Evolutionary conservation across 2,329 filamentous ascomycete genomes (phyloP).

Genomic region (Ascochyta rabiei): DNA sequence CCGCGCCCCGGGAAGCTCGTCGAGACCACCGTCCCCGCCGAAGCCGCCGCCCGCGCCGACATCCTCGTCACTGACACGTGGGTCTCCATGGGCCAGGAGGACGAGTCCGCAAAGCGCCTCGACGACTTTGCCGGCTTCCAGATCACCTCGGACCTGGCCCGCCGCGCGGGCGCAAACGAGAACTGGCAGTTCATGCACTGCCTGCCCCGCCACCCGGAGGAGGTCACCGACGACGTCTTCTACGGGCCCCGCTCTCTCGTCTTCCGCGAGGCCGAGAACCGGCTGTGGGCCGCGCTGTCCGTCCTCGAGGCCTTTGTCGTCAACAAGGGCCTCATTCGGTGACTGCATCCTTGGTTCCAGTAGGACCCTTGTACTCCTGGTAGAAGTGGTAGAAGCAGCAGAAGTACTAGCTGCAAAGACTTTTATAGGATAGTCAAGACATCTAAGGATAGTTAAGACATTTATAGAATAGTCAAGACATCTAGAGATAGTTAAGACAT

Average conservation of each 20-base stretch:
- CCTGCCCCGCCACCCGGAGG: slow-evolving; percentile 86
- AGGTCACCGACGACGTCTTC: slow-evolving; percentile 94
- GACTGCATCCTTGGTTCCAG: slow-evolving; percentile 39
- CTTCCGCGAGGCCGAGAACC: slow-evolving; percentile 93
- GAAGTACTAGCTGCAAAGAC: no score
- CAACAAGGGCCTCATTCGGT: slow-evolving; percentile 82
- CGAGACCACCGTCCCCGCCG: slow-evolving; percentile 81
- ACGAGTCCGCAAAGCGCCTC: slow-evolving; percentile 76
- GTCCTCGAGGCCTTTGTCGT: slow-evolving; percentile 88
- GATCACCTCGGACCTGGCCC: slow-evolving; percentile 83
- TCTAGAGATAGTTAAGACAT: no score
- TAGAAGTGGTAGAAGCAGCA: neutral
- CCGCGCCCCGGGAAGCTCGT: slow-evolving; percentile 67
- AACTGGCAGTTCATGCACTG: slow-evolving; percentile 99
- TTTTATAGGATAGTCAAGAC: no score
- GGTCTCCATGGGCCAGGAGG: slow-evolving; percentile 98
- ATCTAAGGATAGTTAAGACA: no score
- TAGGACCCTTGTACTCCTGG: neutral
- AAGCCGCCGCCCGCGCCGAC: slow-evolving; percentile 83
- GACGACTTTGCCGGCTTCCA: slow-evolving; percentile 89
- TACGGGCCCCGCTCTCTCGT: slow-evolving; percentile 85
- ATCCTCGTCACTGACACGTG: slow-evolving; percentile 96
- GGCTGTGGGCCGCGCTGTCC: slow-evolving; percentile 87
- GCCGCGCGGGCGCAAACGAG: slow-evolving; percentile 82
- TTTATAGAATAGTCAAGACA: no score